Evolutionary conservation across 768 basidiomycete species (phyloP), one percentile per base, ranked within the genome.

Genomic region (Termitomyces sp.): DNA sequence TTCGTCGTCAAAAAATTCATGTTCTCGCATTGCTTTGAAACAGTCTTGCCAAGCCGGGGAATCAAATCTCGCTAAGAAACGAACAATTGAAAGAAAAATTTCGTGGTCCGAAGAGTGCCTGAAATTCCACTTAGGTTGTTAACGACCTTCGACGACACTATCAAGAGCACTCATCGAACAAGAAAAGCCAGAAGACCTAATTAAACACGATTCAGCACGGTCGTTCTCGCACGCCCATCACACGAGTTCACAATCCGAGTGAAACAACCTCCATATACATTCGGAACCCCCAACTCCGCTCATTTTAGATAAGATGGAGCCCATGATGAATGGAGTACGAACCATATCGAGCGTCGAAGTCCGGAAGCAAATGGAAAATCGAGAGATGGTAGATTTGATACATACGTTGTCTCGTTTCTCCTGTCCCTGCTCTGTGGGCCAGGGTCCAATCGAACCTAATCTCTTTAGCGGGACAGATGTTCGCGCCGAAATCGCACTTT

Each of bases 381-480:
- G 48, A 45, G 55, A 50, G 42, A 26, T 42, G 50, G 36, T 52
- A 50, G 44, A 54, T 42, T 55, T 48, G 46, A 40, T 30, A 30
- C 30, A 7, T 52, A 39, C 37, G 16, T 39, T 34, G 40, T 34
- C 14, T 37, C 47, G 51, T 53, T 56, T 57, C 22, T 49, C 42
- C 43, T 55, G 47, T 43, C 48, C 48, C 48, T 48, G 45, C 24
- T 45, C 33, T 58, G 8, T 33, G 22, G 36, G 30, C 20, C 56
- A 53, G 58, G 58, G 58, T 44, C 42, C 37, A 39, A 58, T 58
- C 54, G 39, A 62, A 57, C 43, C 61, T 62, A 57, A 60, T 55
- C 55, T 46, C 40, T 30, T 56, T 16, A 50, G 26, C 26, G n/a
- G 22, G 33, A 32, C 32, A 50, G 47, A 50, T 52, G 27, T 53